Conservation (phyloP, 345 rosid species). For the Physaria fendleri region DNA sequence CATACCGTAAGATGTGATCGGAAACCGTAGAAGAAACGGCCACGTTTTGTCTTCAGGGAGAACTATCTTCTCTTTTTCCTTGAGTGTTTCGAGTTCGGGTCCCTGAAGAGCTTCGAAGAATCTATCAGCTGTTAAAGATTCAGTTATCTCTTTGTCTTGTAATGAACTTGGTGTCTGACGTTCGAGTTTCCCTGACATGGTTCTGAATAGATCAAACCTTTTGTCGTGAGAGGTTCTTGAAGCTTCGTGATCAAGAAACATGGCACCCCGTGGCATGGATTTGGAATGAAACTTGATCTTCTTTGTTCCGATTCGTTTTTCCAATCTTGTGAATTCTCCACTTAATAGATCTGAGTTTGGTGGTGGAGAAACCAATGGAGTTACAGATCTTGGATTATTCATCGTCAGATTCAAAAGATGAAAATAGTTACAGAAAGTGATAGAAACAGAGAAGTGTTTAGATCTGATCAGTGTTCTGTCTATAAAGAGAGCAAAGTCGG, state of each 20-base stretch:
- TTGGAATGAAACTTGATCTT: conserved; percentile 46
- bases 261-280: conserved; percentile 50
- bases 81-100: conserved; percentile 77
- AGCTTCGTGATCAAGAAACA: conserved; percentile 14
- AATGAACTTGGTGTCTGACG: conserved; percentile 46
- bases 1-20: conserved; percentile 75
- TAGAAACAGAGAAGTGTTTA: conserved; percentile 12
- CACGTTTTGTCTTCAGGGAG: conserved; percentile 74
- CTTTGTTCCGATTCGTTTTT: conserved; percentile 12
- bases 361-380: conserved; percentile 8
- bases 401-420: background rate
- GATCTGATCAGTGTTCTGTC: conserved; percentile 7
- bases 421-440: conserved; percentile 10
- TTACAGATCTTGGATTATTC: conserved; percentile 13
- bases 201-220: conserved; percentile 74
- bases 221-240: conserved; percentile 41
- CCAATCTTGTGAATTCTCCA: conserved; percentile 16
- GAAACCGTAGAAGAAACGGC: conserved; percentile 86
- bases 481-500: background rate
- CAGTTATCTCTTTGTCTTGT: conserved; percentile 33
- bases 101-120: conserved; percentile 86
- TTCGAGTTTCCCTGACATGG: conserved; percentile 85
- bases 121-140: conserved; percentile 60
- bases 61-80: conserved; percentile 61
- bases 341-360: conserved; percentile 13